Evolutionary conservation across 106 monocot species (phyloP), one percentile per base, ranked within the genome.

Genomic region (Dendrobium catenatum): DNA sequence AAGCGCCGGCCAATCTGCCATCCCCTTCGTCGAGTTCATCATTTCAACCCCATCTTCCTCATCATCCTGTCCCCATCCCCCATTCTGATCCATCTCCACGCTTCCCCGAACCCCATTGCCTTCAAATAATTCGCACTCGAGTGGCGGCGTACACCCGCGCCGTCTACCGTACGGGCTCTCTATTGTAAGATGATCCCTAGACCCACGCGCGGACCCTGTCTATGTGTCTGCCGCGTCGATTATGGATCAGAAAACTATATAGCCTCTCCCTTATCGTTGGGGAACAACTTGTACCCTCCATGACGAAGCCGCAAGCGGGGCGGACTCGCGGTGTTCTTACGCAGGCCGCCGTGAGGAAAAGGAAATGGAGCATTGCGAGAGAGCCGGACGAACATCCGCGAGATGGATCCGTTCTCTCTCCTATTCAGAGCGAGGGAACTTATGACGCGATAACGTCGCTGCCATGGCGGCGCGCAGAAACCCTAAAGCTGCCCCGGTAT

Each of bases 21-120:
- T 88, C 88, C 17, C 83, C 87, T 31, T 86, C 86, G 18, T 85
- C 87, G 16, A 80, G 77, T 37, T 82, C 90, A 4, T 88, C 92
- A 6, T 82, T 27, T 88, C 89, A n/a, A 81, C 80, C 9, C 44
- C 81, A 29, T 55, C 80, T 0, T 84, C 88, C 5, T 86, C 86
- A 1, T 82, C 89, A 2, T 83, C 81, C 2, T 83, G 4, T 87
- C 85, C 2, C 42, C 83, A 0, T 78, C 80, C 4, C 42, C 78
- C n/a, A n/a, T 0, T 80, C 81, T 31, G 81, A 81, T 68, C 55
- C 82, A 42, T 77, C 81, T 29, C 79, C 83, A 10, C 68, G 40
- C 1, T 24, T 47, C 44, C 20, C 24, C 48, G 31, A 54, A 22
- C 77, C 3, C 66, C 70, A 10, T 54, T 56, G 19, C 66, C 55